Evolutionary conservation across 2,329 filamentous ascomycete species (phyloP).

Genomic region (Clonostachys rosea): DNA sequence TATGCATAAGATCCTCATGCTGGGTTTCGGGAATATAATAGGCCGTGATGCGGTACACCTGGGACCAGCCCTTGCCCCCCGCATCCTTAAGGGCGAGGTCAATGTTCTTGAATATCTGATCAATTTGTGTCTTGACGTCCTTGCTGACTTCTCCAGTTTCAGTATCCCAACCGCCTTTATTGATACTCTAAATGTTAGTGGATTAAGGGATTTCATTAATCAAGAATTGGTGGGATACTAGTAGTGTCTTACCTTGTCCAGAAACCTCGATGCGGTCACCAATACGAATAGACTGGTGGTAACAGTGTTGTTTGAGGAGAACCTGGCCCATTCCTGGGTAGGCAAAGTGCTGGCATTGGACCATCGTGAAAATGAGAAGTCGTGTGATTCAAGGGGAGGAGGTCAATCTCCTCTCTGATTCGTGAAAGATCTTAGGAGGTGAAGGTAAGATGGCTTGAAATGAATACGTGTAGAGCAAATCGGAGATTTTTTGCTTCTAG

Average conservation of each 20-base stretch:
- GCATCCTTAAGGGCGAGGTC: conserved; percentile 43
- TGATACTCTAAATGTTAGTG: neutral
- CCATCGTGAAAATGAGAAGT: no score
- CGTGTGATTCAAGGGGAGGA: no score
- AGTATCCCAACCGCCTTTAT: conserved; percentile 23
- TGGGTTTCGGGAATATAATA: conserved; percentile 30
- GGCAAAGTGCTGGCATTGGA: conserved; percentile 6
- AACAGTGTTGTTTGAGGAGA: conserved; percentile 22
- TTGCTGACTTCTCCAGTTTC: conserved; percentile 12
- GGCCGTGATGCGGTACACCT: conserved; percentile 43
- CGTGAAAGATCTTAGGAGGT: no score
- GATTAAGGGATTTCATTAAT: neutral
- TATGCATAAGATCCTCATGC: conserved; percentile 27
- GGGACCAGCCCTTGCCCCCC: conserved; percentile 50
- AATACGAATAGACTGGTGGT: conserved; percentile 43
- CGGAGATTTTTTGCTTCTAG: no score
- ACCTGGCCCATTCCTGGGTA: conserved; percentile 20
- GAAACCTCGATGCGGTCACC: conserved; percentile 40
- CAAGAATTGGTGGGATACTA: neutral
- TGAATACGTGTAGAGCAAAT: no score
- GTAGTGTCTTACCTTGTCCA: conserved; percentile 32
- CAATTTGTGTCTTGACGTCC: conserved; percentile 38
- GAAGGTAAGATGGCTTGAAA: no score
- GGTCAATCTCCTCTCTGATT: no score
- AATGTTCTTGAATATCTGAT: conserved; percentile 52